Base-by-base conservation (phyloP, 23 red algal species). In the Chondrus crispus region DNA sequence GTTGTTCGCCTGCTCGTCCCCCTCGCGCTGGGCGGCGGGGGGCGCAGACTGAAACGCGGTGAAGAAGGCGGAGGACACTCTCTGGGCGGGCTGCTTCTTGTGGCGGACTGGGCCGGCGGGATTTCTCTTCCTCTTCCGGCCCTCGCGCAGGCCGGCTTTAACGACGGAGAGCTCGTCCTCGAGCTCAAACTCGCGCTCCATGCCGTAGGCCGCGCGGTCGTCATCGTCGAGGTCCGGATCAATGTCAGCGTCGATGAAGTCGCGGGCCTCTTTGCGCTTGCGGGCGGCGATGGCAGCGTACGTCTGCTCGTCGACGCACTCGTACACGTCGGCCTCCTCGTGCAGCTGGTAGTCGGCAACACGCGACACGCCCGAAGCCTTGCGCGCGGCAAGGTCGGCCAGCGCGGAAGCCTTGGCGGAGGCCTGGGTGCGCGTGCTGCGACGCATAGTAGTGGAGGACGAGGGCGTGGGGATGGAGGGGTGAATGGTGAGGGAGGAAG, bases 301-400 rank as follows among this genome's bases (percentile, higher is more conserved):
- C 1, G 85, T 91, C 41, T 43, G 85, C 18, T 98, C 96, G 69
- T 98, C 96, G 19, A 98, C 96, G 22, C 48, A 84, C 43, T 95
- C 96, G 62, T 93, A 98, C n/a, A 98, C 68, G 47, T 62, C 74
- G 14, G 80, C 91, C 72, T 83, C 91, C 53, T 98, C 92, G 12
- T 62, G 55, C 37, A 98, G 18, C n/a, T 91, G 33, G 53, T 98
- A 98, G 24, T 82, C 91, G 5, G 86, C 96, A 22, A 70, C 54
- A 22, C 91, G 86, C 5, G 66, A 40, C 49, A 57, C 72, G 19
- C 96, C 96, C 30, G 60, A 68, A 10, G 86, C 94, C 46, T 96
- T 96, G 40, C 77, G 72, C 45, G 55, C 43, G 35, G 69, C 71
- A 69, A 96, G 35, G 19, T 87, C 89, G 53, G 86, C 94, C 24